Evolutionary conservation across 1,284 basidiomycete genomes (phyloP).

Genomic region (Exsudoporus floridanus): DNA sequence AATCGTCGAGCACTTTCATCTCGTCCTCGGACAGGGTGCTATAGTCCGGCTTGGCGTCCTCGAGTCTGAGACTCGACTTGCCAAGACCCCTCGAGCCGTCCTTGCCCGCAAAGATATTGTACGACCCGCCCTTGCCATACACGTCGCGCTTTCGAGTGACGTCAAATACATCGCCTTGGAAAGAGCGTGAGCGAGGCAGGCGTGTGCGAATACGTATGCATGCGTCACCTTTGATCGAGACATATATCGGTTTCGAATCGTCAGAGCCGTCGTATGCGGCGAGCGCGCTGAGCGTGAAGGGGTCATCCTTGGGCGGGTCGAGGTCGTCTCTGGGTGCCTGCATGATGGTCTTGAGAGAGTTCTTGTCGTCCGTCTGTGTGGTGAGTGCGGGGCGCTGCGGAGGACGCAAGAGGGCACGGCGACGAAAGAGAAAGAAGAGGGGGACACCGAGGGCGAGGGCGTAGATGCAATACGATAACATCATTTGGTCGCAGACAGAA

Average conservation of each 20-base stretch:
- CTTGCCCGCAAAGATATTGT: slow-evolving; percentile 83
- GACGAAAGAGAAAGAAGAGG: slow-evolving; percentile 24
- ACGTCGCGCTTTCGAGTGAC: slow-evolving; percentile 80
- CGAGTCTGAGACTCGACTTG: slow-evolving; percentile 82
- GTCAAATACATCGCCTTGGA: slow-evolving; percentile 75
- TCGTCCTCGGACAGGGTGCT: slow-evolving; percentile 74
- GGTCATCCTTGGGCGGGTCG: slow-evolving; percentile 75
- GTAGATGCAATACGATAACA: slow-evolving; percentile 27
- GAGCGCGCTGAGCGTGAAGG: slow-evolving; percentile 69
- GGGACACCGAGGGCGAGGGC: slow-evolving; percentile 22
- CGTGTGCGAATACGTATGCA: slow-evolving; percentile 2
- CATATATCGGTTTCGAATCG: slow-evolving; percentile 70
- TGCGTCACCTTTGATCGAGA: slow-evolving; percentile 79
- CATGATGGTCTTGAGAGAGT: slow-evolving; percentile 63
- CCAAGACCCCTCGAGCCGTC: slow-evolving; percentile 85
- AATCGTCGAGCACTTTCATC: slow-evolving; percentile 85
- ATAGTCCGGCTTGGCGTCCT: slow-evolving; percentile 90
- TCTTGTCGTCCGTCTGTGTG: slow-evolving; percentile 32
- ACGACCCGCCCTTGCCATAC: slow-evolving; percentile 73
- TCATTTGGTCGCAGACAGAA: slow-evolving; percentile 5
- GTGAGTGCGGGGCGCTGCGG: slow-evolving; percentile 8
- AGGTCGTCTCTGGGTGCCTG: slow-evolving; percentile 61
- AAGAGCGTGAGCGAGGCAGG: slow-evolving; percentile 24
- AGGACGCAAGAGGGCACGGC: slow-evolving; percentile 2
- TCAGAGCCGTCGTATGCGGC: slow-evolving; percentile 70